phyloP scores from a whole-genome alignment of 805 yeast species.

The Komagataella phaffii region DNA sequence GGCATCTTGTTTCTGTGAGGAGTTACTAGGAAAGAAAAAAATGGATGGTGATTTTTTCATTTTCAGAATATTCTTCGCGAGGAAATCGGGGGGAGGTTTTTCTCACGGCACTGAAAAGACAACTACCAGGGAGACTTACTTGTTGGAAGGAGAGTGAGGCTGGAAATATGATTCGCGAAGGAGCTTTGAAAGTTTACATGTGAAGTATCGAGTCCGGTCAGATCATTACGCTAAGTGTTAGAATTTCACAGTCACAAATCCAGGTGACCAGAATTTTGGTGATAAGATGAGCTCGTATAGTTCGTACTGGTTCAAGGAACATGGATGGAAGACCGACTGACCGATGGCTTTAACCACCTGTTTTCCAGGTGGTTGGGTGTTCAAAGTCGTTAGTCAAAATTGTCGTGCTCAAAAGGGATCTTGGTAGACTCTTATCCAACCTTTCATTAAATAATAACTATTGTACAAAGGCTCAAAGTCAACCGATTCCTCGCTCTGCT shows the following conservation, averaged over 20 bases:
- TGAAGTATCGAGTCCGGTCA: neutral
- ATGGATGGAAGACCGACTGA: too few species aligned
- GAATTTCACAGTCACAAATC: neutral
- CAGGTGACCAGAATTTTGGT: neutral
- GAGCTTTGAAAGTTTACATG: neutral
- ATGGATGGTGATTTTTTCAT: neutral
- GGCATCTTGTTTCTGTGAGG: conserved; percentile 44
- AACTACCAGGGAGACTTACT: neutral
- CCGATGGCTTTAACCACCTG: too few species aligned
- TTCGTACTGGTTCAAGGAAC: neutral
- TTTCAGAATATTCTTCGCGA: neutral
- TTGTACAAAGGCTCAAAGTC: neutral
- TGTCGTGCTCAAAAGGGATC: too few species aligned
- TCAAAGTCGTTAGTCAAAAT: too few species aligned
- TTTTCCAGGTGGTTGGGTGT: too few species aligned
- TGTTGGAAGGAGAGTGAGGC: neutral
- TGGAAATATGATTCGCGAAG: neutral
- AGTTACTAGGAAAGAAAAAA: conserved; percentile 1
- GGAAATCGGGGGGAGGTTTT: neutral
- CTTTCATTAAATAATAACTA: neutral
- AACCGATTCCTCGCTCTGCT: neutral
- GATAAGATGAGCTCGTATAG: neutral
- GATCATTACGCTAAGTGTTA: neutral
- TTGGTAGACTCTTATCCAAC: too few species aligned
- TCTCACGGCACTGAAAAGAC: neutral